Base-by-base conservation (phyloP, 2,329 filamentous ascomycete species). In the Tolypocladium paradoxum region DNA sequence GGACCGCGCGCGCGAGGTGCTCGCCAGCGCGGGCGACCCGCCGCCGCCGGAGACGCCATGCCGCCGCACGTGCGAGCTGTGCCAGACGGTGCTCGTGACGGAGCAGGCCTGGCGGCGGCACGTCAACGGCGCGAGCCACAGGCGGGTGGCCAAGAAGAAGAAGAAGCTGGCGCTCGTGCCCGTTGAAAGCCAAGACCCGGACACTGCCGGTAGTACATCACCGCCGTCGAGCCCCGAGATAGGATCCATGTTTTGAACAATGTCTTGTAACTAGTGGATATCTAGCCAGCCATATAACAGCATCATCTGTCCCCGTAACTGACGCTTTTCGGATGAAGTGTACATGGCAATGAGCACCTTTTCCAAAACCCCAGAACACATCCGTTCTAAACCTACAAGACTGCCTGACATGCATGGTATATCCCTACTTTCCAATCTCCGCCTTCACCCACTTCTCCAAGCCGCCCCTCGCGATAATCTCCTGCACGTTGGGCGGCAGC, bases 401-500 rank as follows among this genome's bases (percentile, higher is more conserved):
- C 40, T n/a, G 14, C 24, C 22, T 6, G 22, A 43, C 40, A 45
- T n/a, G 40, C 40, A 11, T 45, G 40, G 40, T 46, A 49, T 48
- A 38, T n/a, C 8, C 24, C n/a, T 40, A 36, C 38, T 47, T 53
- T 5, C 6, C 53, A 38, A 90, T 87, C 66, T 87, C 76, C 53
- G 77, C 76, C 76, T 87, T 86, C 11, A 93, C 87, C 90, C 89
- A 95, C 57, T 83, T 85, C 75, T 91, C 88, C 55, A 95, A 65
- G 0, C 90, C 90, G 2, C 88, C 88, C 49, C 77, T 70, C 0
- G 87, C 85, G 62, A 92, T 88, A 53, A 92, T 90, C 63, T 88
- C 87, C 68, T 96, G 90, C 53, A 96, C 87, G 64, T 92, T 95
- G 0, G 87, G 82, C 16, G 89, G 87, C 57, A 95, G 66, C 73